Evolutionary conservation across 176 grass and related monocot species (phyloP).

Genomic region (Stipa capillata): DNA sequence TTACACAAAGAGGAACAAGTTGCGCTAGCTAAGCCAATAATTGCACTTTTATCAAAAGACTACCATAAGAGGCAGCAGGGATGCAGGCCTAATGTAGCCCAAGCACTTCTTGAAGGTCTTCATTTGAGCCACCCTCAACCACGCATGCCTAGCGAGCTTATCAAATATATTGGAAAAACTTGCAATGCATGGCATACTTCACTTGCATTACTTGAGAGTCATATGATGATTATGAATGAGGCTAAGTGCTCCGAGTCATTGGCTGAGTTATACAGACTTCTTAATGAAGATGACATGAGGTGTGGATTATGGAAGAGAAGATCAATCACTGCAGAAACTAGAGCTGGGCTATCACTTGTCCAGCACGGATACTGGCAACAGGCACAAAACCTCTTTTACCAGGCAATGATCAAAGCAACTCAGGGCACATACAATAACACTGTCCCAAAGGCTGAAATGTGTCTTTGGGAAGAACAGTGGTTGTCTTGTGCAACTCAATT

Average conservation of each 20-base stretch:
- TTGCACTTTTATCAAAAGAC: conserved; percentile 89
- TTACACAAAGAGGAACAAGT: conserved; percentile 98
- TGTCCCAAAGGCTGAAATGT: conserved; percentile 98
- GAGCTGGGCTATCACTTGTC: conserved; percentile 87
- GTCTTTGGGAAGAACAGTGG: conserved; percentile 99
- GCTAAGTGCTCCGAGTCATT: conserved; percentile 84
- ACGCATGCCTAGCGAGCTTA: conserved; percentile 97
- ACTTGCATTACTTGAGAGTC: conserved; percentile 79
- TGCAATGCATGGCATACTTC: conserved; percentile 95
- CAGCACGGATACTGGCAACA: conserved; percentile 97
- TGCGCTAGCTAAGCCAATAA: conserved; percentile 90
- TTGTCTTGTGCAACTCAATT: conserved; percentile 81
- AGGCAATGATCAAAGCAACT: conserved; percentile 99
- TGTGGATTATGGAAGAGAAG: conserved; percentile 98
- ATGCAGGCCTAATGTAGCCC: conserved; percentile 89
- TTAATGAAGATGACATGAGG: conserved; percentile 99
- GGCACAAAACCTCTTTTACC: conserved; percentile 92
- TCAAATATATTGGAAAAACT: conserved; percentile 99
- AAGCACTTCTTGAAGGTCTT: conserved; percentile 98
- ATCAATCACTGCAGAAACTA: conserved; percentile 97
- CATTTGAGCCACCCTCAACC: conserved; percentile 98
- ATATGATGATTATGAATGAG: conserved; percentile 91
- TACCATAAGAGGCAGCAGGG: conserved; percentile 97
- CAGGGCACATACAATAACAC: conserved; percentile 98
- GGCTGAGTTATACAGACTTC: conserved; percentile 87